Percentiles rank a stretch among this genome's conserved stretches.
Evolutionary conservation across 345 rosid species (phyloP).

Genomic region (Salix udensis): DNA sequence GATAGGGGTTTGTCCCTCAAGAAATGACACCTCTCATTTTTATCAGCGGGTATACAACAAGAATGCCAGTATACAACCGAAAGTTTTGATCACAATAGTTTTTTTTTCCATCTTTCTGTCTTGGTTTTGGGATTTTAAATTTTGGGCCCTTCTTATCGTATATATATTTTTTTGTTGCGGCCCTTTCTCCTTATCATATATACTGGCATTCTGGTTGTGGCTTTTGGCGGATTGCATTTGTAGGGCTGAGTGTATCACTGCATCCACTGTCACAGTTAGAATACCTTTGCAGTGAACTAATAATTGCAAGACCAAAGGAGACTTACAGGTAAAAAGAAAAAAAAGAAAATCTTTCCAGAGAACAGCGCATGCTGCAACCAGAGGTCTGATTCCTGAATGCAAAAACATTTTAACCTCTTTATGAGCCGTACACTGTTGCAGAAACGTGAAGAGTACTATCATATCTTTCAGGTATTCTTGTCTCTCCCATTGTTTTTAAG

Average conservation of each 20-base stretch:
- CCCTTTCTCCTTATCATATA: background rate
- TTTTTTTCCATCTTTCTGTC: background rate
- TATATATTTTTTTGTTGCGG: background rate
- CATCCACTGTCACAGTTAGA: background rate
- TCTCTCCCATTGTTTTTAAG: conserved; percentile 11
- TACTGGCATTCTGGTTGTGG: background rate
- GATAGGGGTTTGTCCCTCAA: background rate
- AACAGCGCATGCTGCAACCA: background rate
- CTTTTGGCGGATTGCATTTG: conserved; percentile 8
- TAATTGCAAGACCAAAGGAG: background rate
- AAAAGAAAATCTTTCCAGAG: background rate
- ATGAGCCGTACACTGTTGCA: conserved; percentile 3
- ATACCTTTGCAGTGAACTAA: background rate
- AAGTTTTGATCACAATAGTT: background rate
- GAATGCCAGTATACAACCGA: too few relatives aligned
- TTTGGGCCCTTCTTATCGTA: background rate
- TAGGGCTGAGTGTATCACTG: background rate
- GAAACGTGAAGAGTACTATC: background rate
- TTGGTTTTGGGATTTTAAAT: background rate
- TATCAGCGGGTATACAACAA: background rate
- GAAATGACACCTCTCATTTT: background rate
- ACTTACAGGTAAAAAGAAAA: background rate
- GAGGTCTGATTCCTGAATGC: background rate
- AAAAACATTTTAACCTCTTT: background rate
- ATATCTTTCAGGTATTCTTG: conserved; percentile 4